These are phyloP conservation scores for Fusarium sp. DNA, from an alignment of 2,329 filamentous ascomycete genomes.

Conservation along the genomic window DNA sequence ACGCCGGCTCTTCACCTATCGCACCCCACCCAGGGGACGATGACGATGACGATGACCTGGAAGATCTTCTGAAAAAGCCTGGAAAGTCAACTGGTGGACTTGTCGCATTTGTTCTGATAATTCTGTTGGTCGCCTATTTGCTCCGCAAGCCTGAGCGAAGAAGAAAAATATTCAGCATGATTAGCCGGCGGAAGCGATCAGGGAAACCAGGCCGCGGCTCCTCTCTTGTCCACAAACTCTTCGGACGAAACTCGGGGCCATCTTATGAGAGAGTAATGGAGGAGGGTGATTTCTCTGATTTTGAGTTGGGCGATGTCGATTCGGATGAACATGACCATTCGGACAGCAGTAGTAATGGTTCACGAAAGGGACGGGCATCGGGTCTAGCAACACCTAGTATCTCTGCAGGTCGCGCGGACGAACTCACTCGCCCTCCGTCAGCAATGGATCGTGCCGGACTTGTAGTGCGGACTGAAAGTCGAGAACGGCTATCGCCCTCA, in stretches of 20 bases:
- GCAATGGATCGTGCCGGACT: constrained; percentile 75
- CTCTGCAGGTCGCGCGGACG: constrained; percentile 62
- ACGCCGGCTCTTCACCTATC: constrained; percentile 69
- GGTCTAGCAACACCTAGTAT: constrained; percentile 75
- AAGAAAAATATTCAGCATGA: constrained; percentile 42
- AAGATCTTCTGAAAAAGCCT: constrained; percentile 72
- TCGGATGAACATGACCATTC: constrained; percentile 72
- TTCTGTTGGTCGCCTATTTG: constrained; percentile 75
- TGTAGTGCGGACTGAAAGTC: constrained; percentile 83
- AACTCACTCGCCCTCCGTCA: constrained; percentile 50
- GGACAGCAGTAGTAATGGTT: constrained; percentile 67
- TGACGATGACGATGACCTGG: constrained; percentile 62
- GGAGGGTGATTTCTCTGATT: constrained; percentile 77
- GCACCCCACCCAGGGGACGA: constrained; percentile 53
- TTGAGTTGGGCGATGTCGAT: constrained; percentile 77
- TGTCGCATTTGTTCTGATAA: constrained; percentile 78
- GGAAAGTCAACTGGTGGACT: constrained; percentile 78
- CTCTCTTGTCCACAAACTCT: constrained; percentile 69
- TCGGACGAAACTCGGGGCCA: constrained; percentile 63
- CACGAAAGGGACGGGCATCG: constrained; percentile 66
- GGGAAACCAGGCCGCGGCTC: constrained; percentile 60
- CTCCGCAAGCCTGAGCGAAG: constrained; percentile 83
- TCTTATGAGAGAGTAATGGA: constrained; percentile 86
- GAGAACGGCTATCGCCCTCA: constrained; percentile 75
- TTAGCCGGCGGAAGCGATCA: constrained; percentile 43